Base-by-base conservation (phyloP, 257 asterid genomes). In the Solanum gandarillasii region DNA sequence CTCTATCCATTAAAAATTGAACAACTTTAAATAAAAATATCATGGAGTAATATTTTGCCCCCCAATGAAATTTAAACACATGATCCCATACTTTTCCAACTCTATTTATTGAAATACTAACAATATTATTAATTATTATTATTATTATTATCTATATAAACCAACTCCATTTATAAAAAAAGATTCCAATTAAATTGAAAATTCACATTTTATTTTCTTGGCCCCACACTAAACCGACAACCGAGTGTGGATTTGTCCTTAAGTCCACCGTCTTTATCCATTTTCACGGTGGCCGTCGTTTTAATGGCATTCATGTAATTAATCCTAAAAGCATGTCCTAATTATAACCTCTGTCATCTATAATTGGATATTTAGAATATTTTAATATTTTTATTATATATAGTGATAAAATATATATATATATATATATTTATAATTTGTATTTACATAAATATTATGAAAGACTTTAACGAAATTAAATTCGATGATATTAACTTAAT, bases 291-390 rank as follows among this genome's bases (percentile, higher is more conserved):
- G 12, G 41, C 68, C 70, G 70, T 82, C 11, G 68, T 3, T 48
- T 13, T 32, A 72, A 84, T 89, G 92, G 86, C 85, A 87, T 55
- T 87, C 87, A n/a, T 58, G 93, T 89, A 68, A 92, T 89, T 91
- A 25, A 4, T 58, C 12, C 67, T 23, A 39, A 58, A 21, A 20
- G 41, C 48, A 36, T 75, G 79, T 27, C 73, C 46, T 43, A 62
- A 25, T n/a, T 35, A 74, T 29, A 52, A 18, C 83, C 85, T 52
- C n/a, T 43, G 52, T 43, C 55, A 43, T 6, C 55, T 43, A 43
- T 43, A 4, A 46, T 46, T 46, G 55, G 55, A 46, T 46, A 46
- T 46, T 46, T 46, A 46, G 7, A 46, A 46, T 46, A 46, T 43
- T 43, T 43, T 12, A 1, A 5, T 43, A 43, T 43, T 43, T 43